phyloP scores from a whole-genome alignment of 225 moss, liverwort and hornwort species.

The Pleurozium schreberi region DNA sequence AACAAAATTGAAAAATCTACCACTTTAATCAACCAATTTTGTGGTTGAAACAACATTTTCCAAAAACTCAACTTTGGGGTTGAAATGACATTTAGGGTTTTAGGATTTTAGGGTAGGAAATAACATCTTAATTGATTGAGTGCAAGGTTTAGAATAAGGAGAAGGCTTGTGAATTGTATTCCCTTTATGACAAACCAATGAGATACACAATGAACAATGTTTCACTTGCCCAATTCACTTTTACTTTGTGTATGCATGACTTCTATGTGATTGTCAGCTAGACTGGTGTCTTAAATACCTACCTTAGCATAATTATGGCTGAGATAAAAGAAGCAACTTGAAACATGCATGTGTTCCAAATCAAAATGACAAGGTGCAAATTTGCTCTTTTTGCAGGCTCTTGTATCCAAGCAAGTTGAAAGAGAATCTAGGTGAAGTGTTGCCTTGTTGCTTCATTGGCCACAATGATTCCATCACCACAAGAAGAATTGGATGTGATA shows the following conservation, averaged over 20 bases:
- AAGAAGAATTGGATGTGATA: neutral
- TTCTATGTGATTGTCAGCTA: neutral
- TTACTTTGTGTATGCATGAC: accelerated
- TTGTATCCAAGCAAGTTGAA: neutral
- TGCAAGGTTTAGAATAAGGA: neutral
- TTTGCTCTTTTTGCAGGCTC: accelerated
- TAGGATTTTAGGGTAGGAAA: too few species aligned
- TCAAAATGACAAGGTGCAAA: neutral
- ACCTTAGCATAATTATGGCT: neutral
- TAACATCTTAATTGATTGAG: neutral
- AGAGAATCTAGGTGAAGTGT: accelerated
- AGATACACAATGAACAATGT: neutral
- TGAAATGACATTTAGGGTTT: too few species aligned
- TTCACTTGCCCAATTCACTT: neutral
- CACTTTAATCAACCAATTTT: neutral
- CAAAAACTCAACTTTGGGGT: too few species aligned
- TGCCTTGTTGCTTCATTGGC: accelerated
- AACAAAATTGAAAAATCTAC: neutral
- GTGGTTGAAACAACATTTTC: too few species aligned
- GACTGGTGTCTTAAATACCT: accelerated
- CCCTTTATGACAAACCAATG: neutral
- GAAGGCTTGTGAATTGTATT: neutral
- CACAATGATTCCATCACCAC: accelerated
- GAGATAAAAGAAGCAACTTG: accelerated
- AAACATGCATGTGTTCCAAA: accelerated